Evolutionary conservation across 257 asterid genomes (phyloP), one percentile per base, ranked within the genome.

Genomic region (Rubia yunnanensis): DNA sequence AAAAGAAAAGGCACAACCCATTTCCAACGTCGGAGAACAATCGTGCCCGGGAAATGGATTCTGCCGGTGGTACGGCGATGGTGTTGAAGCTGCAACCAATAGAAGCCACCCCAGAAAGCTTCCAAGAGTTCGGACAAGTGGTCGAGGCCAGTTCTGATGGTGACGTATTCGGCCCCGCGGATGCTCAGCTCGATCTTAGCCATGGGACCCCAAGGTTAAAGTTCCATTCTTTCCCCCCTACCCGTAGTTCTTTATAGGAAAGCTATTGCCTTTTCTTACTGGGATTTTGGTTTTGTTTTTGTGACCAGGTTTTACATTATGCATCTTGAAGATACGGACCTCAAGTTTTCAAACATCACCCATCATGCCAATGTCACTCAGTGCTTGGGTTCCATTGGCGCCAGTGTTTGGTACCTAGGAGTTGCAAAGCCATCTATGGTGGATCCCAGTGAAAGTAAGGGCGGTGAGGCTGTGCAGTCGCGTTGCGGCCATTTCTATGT

Each of bases 351-450:
- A 6, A 72, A 60, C 3, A 87, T 92, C 54, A 89, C 97, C 2
- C 97, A 89, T 78, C 98, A 92, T 28, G 96, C 98, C 22, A 79
- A 77, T 41, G 97, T 87, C 48, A 89, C 98, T 5, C 98, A 92
- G 60, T 92, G 98, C 76, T 80, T 92, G 14, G 98, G 98, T 63
- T 84, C 98, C 11, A 78, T 89, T 18, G 91, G 95, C 28, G 92
- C 86, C 66, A 83, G 77, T 55, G 85, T 69, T n/a, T 92, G 98
- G 98, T 92, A 89, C 74, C 91, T 92, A 69, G 98, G 95, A 72
- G 96, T 89, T 41, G 86, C 91, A n/a, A 87, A 83, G 71, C 83
- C 98, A 57, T 85, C 98, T 34, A 72, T 87, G 35, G 76, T 84
- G 5, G 89, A 81, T 58, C 77, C 85, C 8, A 56, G 20, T 44